phyloP scores from a whole-genome alignment of 352 stramenopile species.

The Elongisporangium prolatum region DNA sequence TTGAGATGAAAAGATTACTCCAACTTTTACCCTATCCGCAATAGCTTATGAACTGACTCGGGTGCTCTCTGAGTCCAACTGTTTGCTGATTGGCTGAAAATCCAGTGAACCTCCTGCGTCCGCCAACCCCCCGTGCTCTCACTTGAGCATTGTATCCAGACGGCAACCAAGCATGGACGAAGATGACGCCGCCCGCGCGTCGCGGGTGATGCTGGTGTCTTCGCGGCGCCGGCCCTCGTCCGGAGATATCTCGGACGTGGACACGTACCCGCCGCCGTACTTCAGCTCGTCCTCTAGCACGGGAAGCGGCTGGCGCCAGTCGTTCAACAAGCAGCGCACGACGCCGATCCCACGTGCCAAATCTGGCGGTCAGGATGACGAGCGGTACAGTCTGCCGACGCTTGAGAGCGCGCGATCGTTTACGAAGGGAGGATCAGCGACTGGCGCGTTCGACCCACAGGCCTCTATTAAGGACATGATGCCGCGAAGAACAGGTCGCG shows the following conservation, averaged over 20 bases:
- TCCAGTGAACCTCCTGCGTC: not conserved
- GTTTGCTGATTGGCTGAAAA: not conserved
- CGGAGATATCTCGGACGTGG: conserved; percentile 19
- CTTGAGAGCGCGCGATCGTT: conserved; percentile 30
- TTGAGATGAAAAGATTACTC: not conserved
- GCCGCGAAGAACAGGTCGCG: conserved; percentile 4
- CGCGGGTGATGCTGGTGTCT: conserved; percentile 44
- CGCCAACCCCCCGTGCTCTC: not conserved
- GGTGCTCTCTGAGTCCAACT: not conserved
- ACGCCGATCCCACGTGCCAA: not conserved
- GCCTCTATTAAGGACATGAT: conserved; percentile 5
- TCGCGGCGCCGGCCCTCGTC: conserved; percentile 31
- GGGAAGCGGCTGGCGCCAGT: not conserved
- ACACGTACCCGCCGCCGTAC: conserved; percentile 28
- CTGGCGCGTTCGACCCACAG: not conserved
- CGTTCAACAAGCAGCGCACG: not conserved
- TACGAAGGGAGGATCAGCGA: conserved; percentile 5
- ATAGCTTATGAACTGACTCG: not conserved
- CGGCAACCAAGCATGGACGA: conserved; percentile 3
- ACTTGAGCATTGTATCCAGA: not conserved
- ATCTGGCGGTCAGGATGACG: conserved; percentile 18
- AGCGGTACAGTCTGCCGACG: conserved; percentile 46
- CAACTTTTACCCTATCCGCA: not conserved
- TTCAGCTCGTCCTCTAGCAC: conserved; percentile 2
- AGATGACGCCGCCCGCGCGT: conserved; percentile 24